phyloP scores from a whole-genome alignment of 2,329 filamentous ascomycete genomes.

The Neoascochyta sp. region DNA sequence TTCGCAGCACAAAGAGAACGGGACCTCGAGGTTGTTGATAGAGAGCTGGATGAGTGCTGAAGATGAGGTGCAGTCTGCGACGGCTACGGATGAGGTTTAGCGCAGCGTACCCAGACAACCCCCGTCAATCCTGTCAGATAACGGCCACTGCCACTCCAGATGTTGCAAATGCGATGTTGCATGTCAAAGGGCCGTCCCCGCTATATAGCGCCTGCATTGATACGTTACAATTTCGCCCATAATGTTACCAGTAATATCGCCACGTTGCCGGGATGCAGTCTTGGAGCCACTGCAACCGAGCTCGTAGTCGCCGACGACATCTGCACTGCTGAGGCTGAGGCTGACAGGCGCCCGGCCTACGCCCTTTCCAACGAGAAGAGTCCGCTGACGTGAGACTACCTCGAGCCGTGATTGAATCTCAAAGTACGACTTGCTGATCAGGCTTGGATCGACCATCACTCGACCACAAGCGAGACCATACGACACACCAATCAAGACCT shows the following conservation, averaged over 20 bases:
- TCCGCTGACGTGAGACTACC: conserved; percentile 7
- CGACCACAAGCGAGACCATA: too few species aligned
- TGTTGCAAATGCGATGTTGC: not conserved
- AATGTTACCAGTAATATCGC: too few species aligned
- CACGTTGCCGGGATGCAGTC: too few species aligned
- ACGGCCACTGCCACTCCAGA: not conserved
- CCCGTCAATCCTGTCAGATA: not conserved
- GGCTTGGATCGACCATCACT: conserved; percentile 1
- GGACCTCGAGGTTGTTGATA: conserved; percentile 15
- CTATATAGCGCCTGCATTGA: conserved; percentile 1
- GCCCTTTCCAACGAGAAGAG: not conserved
- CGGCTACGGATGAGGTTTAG: conserved; percentile 7
- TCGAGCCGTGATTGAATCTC: not conserved
- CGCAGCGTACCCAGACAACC: not conserved
- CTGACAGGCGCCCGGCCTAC: conserved; percentile 9
- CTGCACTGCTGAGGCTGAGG: conserved; percentile 5
- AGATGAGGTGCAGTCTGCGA: conserved; percentile 6
- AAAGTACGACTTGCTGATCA: too few species aligned
- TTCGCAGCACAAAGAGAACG: conserved; percentile 3
- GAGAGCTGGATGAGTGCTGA: conserved; percentile 21
- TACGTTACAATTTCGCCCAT: not conserved
- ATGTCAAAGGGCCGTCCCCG: not conserved
- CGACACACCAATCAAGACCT: too few species aligned
- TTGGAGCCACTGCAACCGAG: conserved; percentile 2
- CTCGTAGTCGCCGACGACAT: conserved; percentile 5